Conservation (phyloP, 116 monocot genomes). For the Iris pallida region DNA sequence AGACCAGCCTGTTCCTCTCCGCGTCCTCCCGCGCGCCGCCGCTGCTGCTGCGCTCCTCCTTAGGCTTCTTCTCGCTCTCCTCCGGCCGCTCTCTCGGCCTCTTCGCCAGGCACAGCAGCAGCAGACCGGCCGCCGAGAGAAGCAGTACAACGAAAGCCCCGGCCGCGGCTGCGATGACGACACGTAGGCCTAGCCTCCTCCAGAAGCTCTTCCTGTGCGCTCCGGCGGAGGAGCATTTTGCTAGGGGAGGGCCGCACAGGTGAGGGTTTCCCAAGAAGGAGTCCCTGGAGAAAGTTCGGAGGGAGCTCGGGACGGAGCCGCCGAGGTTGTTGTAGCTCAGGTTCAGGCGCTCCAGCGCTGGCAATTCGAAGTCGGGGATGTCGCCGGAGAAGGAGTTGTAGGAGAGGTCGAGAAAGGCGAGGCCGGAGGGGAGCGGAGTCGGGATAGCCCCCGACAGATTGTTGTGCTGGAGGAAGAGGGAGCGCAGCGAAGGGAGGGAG, state of each 20-base stretch:
- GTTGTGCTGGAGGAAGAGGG: conserved; percentile 77
- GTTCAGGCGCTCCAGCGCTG: conserved; percentile 55
- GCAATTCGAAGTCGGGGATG: conserved; percentile 61
- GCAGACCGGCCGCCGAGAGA: conserved; percentile 34
- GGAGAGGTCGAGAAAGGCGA: conserved; percentile 69
- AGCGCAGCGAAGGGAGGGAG: conserved; percentile 58
- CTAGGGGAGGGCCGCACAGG: conserved; percentile 74
- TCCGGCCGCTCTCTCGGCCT: too few relatives aligned
- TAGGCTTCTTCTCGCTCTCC: conserved; percentile 58
- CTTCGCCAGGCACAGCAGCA: conserved; percentile 55
- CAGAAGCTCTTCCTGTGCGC: conserved; percentile 32
- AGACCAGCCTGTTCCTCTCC: conserved; percentile 84
- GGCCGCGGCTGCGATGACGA: conserved; percentile 67
- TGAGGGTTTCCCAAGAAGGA: conserved; percentile 81
- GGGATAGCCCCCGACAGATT: conserved; percentile 71
- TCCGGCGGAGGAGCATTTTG: too few relatives aligned
- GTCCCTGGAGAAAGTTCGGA: conserved; percentile 52
- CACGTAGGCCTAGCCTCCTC: conserved; percentile 49
- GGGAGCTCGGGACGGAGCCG: conserved; percentile 75
- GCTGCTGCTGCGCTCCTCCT: conserved; percentile 74
- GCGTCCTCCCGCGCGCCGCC: conserved; percentile 78
- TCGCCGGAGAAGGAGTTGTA: conserved; percentile 69
- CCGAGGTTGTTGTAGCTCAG: conserved; percentile 85
- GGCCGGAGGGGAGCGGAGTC: conserved; percentile 34
- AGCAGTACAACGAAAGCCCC: conserved; percentile 47